phyloP scores from a whole-genome alignment of 345 rosid genomes.

The Psidium guajava region DNA sequence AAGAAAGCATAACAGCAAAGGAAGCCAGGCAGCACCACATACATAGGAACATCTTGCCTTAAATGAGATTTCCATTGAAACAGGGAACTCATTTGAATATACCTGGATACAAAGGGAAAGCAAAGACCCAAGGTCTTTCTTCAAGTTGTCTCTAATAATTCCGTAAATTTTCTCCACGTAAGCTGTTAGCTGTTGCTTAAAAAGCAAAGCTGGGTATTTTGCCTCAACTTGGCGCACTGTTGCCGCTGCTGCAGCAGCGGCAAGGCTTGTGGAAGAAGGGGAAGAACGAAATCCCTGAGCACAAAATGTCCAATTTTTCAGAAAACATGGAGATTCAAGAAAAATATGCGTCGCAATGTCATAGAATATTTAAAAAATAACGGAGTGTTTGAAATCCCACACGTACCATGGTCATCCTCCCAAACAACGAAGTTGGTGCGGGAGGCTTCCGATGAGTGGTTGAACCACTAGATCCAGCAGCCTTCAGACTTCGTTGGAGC shows the following conservation, averaged over 20 bases:
- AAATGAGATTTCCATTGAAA: background rate
- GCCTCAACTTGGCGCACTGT: slow-evolving; percentile 95
- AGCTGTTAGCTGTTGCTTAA: slow-evolving; percentile 97
- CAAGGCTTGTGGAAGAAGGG: slow-evolving; percentile 67
- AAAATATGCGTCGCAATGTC: background rate
- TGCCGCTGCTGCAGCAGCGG: slow-evolving; percentile 56
- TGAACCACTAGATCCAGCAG: slow-evolving; percentile 54
- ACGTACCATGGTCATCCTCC: slow-evolving; percentile 92
- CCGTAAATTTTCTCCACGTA: slow-evolving; percentile 97
- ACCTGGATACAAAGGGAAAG: slow-evolving; percentile 94
- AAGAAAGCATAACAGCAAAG: background rate
- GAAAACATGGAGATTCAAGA: background rate
- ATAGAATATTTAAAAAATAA: background rate
- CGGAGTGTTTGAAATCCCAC: background rate
- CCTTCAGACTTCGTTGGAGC: slow-evolving; percentile 74
- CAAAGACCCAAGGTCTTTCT: slow-evolving; percentile 74
- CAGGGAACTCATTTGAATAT: slow-evolving; percentile 2
- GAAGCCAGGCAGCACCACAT: background rate
- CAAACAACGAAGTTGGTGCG: slow-evolving; percentile 81
- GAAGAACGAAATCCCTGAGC: slow-evolving; percentile 93
- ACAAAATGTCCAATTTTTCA: background rate
- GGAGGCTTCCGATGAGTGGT: slow-evolving; percentile 60
- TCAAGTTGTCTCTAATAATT: slow-evolving; percentile 90
- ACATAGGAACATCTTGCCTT: background rate
- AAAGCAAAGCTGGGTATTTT: slow-evolving; percentile 94